A percentile compares a stretch with the other conserved stretches of the same genome.
These are phyloP conservation scores for Phytophthora uliginosa DNA, from an alignment of 352 stramenopile genomes.

Conservation along the genomic window DNA sequence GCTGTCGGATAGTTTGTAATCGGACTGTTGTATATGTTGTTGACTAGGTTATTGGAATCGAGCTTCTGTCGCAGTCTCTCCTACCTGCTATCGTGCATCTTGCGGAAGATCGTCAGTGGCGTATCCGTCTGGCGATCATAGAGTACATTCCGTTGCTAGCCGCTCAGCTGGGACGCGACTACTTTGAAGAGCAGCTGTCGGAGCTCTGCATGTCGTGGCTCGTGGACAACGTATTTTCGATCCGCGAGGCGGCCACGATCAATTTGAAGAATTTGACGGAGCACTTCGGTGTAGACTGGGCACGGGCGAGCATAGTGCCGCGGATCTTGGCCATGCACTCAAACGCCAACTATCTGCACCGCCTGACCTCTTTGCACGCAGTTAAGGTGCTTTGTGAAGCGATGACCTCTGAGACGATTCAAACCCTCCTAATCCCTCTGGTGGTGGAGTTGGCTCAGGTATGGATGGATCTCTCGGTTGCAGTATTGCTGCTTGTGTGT, in stretches of 20 bases:
- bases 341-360: conserved; percentile 95
- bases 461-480: conserved; percentile 1
- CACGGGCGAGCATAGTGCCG: conserved; percentile 95
- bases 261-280: conserved; percentile 97
- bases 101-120: conserved; percentile 99
- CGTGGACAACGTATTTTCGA: conserved; percentile 97
- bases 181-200: conserved; percentile 97
- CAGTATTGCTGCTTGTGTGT: not conserved
- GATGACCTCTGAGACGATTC: conserved; percentile 79
- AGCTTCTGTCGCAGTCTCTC: conserved; percentile 97
- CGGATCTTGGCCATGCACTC: conserved; percentile 94
- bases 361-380: conserved; percentile 93
- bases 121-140: conserved; percentile 98
- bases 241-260: conserved; percentile 96
- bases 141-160: conserved; percentile 98
- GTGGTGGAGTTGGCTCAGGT: conserved; percentile 94
- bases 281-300: conserved; percentile 98
- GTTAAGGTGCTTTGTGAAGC: conserved; percentile 87
- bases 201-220: conserved; percentile 98
- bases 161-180: conserved; percentile 95
- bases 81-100: conserved; percentile 98
- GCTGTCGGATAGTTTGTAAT: not conserved
- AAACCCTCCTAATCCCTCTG: conserved; percentile 93
- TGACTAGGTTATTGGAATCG: conserved; percentile 96
- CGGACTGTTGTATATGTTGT: conserved; percentile 8